Conservation (phyloP, 2,329 filamentous ascomycete species). For the Claviceps africana region DNA sequence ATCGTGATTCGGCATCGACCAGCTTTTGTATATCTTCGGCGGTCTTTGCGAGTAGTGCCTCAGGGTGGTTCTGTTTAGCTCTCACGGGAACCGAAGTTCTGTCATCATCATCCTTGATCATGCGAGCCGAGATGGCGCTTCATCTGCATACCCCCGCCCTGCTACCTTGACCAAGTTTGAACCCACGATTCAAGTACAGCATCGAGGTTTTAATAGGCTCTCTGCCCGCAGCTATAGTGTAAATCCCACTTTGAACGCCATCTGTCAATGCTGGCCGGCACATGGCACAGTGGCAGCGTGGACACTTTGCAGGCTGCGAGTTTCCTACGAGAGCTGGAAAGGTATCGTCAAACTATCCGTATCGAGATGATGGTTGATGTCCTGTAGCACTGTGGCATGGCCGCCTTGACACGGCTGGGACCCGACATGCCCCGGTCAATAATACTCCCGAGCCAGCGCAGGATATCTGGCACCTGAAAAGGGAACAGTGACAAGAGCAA, state of each 20-base stretch:
- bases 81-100: background rate
- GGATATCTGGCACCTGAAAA: background rate
- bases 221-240: background rate
- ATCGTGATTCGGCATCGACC: no score
- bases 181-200: background rate
- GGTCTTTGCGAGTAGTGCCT: background rate
- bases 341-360: background rate
- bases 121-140: background rate
- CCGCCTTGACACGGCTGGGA: background rate
- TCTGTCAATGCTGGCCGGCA: background rate
- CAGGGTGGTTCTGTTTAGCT: background rate
- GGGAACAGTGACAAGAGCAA: background rate
- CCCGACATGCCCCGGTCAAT: background rate
- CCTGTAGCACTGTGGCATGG: background rate
- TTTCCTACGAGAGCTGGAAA: background rate
- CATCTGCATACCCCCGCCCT: background rate
- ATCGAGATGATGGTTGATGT: background rate
- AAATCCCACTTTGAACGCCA: background rate
- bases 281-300: background rate
- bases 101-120: background rate
- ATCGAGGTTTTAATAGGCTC: background rate
- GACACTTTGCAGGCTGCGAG: background rate
- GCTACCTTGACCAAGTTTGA: background rate
- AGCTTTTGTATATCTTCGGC: no score
- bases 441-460: background rate